phyloP scores from a whole-genome alignment of 2,329 filamentous ascomycete genomes.

The Nemania sp. region DNA sequence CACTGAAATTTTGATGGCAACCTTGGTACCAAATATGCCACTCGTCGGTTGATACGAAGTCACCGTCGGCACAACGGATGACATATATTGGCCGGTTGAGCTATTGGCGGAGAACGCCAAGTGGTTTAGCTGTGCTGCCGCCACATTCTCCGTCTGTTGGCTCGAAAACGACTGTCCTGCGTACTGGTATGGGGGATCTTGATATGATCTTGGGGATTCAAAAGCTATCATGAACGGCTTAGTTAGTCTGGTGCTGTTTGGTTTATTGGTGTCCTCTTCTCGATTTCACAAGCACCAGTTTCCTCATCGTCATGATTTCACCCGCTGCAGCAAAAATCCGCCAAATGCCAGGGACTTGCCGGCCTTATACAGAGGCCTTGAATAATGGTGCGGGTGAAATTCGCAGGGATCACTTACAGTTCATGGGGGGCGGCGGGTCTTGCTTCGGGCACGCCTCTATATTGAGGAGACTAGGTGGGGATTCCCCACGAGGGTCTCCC shows the following conservation, averaged over 20 bases:
- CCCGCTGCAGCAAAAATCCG: neutral
- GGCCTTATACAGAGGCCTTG: neutral
- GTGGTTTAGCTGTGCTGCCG: slow-evolving; percentile 55
- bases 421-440: slow-evolving; percentile 73
- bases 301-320: neutral
- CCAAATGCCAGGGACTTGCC: neutral
- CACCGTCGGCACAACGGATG: slow-evolving; percentile 64
- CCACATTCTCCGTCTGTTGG: slow-evolving; percentile 55
- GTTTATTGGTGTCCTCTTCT: neutral
- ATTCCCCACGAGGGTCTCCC: slow-evolving; percentile 59
- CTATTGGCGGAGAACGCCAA: slow-evolving; percentile 64
- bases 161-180: slow-evolving; percentile 50
- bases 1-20: slow-evolving; percentile 74
- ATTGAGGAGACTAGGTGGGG: slow-evolving; percentile 63
- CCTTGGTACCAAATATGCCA: slow-evolving; percentile 69
- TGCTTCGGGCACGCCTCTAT: slow-evolving; percentile 84
- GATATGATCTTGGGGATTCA: slow-evolving; percentile 63
- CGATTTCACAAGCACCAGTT: neutral
- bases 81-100: slow-evolving; percentile 68
- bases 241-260: slow-evolving; percentile 25
- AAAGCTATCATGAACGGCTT: slow-evolving; percentile 48
- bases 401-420: slow-evolving; percentile 64
- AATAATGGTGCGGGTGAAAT: neutral
- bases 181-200: slow-evolving; percentile 60
- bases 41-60: slow-evolving; percentile 70